Evolutionary conservation across 2,329 filamentous ascomycete species (phyloP).

Genomic region (Colletotrichum sp.): DNA sequence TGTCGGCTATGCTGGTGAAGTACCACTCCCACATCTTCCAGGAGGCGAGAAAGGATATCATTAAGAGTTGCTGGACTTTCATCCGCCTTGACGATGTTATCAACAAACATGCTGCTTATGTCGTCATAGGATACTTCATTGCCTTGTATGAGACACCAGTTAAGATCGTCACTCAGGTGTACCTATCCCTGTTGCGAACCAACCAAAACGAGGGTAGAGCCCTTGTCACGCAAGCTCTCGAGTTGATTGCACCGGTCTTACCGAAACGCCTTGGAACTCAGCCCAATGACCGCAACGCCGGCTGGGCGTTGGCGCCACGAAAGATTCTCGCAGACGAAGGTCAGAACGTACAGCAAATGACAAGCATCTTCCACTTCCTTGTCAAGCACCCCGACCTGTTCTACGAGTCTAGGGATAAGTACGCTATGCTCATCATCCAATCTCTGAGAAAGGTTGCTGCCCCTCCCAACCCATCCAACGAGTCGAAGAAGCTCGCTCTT

Average conservation of each 20-base stretch:
- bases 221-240: slow-evolving; percentile 90
- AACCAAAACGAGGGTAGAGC: slow-evolving; percentile 95
- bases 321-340: slow-evolving; percentile 94
- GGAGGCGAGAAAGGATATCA: slow-evolving; percentile 95
- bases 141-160: slow-evolving; percentile 94
- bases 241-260: slow-evolving; percentile 91
- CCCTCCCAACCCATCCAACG: slow-evolving; percentile 83
- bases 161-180: slow-evolving; percentile 96
- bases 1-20: slow-evolving; percentile 94
- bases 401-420: slow-evolving; percentile 92
- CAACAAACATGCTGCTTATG: slow-evolving; percentile 98
- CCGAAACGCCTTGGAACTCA: slow-evolving; percentile 79
- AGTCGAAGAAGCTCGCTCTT: slow-evolving; percentile 89
- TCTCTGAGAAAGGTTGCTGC: slow-evolving; percentile 87
- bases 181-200: slow-evolving; percentile 86
- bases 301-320: slow-evolving; percentile 90
- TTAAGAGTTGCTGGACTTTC: slow-evolving; percentile 99
- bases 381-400: slow-evolving; percentile 92
- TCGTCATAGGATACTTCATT: slow-evolving; percentile 97
- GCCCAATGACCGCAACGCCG: slow-evolving; percentile 73
- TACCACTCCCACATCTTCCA: slow-evolving; percentile 89
- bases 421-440: slow-evolving; percentile 85
- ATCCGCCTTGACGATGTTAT: slow-evolving; percentile 98
- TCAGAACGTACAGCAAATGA: slow-evolving; percentile 93
- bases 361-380: slow-evolving; percentile 96